These are phyloP conservation scores for Ceratocystis harringtonii DNA, from an alignment of 2,329 filamentous ascomycete species.

Conservation along the genomic window DNA sequence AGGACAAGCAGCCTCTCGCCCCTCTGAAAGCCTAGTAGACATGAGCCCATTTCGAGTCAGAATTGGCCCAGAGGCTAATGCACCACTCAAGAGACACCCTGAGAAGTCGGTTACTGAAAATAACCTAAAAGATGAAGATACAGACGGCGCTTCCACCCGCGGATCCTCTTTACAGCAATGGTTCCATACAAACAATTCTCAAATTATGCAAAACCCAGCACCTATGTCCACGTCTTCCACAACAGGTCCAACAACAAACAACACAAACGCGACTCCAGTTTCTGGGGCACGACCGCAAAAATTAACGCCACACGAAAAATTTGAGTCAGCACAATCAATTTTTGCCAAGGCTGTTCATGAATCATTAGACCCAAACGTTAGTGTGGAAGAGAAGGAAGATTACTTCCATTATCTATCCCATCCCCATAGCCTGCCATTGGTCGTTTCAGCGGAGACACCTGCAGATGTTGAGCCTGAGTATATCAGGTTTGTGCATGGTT, in stretches of 20 bases:
- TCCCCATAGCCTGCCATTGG: slow-evolving; percentile 74
- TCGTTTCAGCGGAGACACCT: slow-evolving; percentile 53
- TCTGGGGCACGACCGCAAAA: not conserved
- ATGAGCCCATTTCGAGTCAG: slow-evolving; percentile 79
- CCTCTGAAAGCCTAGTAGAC: slow-evolving; percentile 62
- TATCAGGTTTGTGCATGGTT: slow-evolving; percentile 62
- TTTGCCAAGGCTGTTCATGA: slow-evolving; percentile 74
- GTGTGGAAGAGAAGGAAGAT: slow-evolving; percentile 60
- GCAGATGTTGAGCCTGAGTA: slow-evolving; percentile 53
- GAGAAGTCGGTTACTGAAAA: slow-evolving; percentile 51
- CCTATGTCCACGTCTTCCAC: not conserved
- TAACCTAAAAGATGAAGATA: slow-evolving; percentile 29
- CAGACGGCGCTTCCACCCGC: slow-evolving; percentile 27
- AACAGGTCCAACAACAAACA: slow-evolving; percentile 26
- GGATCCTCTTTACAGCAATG: slow-evolving; percentile 46
- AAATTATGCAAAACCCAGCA: not conserved
- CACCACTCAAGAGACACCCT: slow-evolving; percentile 32
- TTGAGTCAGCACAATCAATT: slow-evolving; percentile 72
- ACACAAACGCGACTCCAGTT: slow-evolving; percentile 19
- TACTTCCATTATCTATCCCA: slow-evolving; percentile 82
- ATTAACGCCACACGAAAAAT: slow-evolving; percentile 42
- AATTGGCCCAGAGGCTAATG: slow-evolving; percentile 38
- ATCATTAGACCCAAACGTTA: slow-evolving; percentile 73
- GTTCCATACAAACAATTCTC: slow-evolving; percentile 26
- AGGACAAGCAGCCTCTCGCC: slow-evolving; percentile 28